Conservation (phyloP, 495 filamentous ascomycete species). For the Penicillium bovifimosum region DNA sequence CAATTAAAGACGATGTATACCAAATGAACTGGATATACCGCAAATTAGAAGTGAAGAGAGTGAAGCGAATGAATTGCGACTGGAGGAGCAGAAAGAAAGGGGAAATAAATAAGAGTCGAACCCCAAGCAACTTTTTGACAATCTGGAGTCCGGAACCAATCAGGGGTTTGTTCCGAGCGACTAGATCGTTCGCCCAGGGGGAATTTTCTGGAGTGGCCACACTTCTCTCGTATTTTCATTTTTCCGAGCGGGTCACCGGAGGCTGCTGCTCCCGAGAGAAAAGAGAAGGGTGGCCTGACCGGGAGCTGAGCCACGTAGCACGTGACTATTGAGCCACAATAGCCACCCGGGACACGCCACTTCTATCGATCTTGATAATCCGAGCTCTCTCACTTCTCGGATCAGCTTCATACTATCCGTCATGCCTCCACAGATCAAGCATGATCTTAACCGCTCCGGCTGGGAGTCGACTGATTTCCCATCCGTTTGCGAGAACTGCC, state of each 20-base stretch:
- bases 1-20: conserved; percentile 1
- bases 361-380: conserved; percentile 10
- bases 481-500: conserved; percentile 67
- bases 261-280: conserved; percentile 6
- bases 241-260: conserved; percentile 13
- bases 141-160: conserved; percentile 5
- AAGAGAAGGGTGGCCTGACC: neutral
- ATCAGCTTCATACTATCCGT: conserved; percentile 2
- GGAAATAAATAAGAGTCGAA: conserved; percentile 12
- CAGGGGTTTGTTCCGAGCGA: conserved; percentile 4
- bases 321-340: conserved; percentile 4
- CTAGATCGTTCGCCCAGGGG: conserved; percentile 10
- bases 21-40: conserved; percentile 1
- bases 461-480: conserved; percentile 86
- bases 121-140: conserved; percentile 22
- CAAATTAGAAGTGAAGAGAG: conserved; percentile 11
- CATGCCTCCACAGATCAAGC: conserved; percentile 71
- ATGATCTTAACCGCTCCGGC: conserved; percentile 92
- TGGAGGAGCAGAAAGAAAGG: conserved; percentile 9
- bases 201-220: neutral
- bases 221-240: neutral
- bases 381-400: conserved; percentile 5
- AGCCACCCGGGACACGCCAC: conserved; percentile 15
- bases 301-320: neutral
- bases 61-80: conserved; percentile 6